Percentiles rank a stretch among this genome's conserved stretches.
Evolutionary conservation across 2,329 filamentous ascomycete genomes (phyloP).

Genomic region (Thermothelomyces thermophilus): DNA sequence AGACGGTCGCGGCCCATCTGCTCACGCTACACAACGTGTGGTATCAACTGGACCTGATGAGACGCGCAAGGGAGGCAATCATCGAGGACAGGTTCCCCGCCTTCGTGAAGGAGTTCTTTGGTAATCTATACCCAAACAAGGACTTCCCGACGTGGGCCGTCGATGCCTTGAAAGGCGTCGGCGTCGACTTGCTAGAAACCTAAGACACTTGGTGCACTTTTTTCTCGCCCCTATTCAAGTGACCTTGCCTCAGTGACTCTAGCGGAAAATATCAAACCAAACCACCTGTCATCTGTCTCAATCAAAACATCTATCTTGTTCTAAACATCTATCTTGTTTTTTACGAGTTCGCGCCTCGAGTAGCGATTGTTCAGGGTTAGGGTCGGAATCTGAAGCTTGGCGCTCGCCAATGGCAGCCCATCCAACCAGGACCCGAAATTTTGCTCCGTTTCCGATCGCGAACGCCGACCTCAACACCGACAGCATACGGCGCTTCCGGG

Average conservation of each 20-base stretch:
- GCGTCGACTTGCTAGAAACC: constrained; percentile 59
- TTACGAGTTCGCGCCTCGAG: neutral
- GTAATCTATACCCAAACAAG: constrained; percentile 60
- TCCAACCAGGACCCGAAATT: constrained; percentile 19
- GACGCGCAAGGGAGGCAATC: constrained; percentile 65
- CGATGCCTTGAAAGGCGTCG: constrained; percentile 69
- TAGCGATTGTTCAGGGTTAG: constrained; percentile 14
- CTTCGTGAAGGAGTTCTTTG: constrained; percentile 75
- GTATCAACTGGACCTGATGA: constrained; percentile 84
- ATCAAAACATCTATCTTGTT: too few species aligned
- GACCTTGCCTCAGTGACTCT: too few species aligned
- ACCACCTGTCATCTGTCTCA: too few species aligned
- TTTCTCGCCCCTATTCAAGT: too few species aligned
- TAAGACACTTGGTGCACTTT: constrained; percentile 10
- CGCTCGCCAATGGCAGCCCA: neutral
- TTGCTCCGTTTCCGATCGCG: constrained; percentile 13
- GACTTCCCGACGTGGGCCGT: constrained; percentile 79
- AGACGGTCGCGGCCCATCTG: constrained; percentile 80
- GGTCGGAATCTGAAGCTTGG: constrained; percentile 8
- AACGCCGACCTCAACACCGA: constrained; percentile 7
- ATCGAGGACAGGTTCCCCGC: constrained; percentile 72
- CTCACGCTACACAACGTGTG: constrained; percentile 95
- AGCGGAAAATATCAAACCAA: too few species aligned
- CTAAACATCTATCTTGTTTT: too few species aligned
- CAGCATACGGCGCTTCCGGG: constrained; percentile 7